phyloP scores from a whole-genome alignment of 176 grass and related monocot genomes.

The Secale cereale region DNA sequence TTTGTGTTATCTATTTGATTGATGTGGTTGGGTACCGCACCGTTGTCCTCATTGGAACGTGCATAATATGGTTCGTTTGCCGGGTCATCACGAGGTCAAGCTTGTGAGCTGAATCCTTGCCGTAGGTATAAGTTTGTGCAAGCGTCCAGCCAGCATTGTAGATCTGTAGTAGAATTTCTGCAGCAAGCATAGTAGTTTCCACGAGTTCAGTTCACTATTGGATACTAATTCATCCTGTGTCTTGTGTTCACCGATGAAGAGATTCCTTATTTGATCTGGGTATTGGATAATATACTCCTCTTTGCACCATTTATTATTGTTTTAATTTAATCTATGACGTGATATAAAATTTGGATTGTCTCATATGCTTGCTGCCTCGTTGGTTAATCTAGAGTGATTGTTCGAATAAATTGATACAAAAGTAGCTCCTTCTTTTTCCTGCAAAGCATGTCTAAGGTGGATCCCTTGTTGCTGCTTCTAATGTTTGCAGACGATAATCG shows the following conservation, averaged over 20 bases:
- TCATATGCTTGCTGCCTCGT: neutral
- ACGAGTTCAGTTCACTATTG: neutral
- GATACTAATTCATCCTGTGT: neutral
- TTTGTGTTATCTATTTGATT: neutral
- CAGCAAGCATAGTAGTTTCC: neutral
- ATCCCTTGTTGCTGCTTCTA: constrained; percentile 19
- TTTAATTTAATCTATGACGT: neutral
- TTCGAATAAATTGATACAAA: neutral
- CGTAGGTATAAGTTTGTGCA: neutral
- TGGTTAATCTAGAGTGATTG: neutral
- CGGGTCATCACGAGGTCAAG: neutral
- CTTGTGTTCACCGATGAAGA: neutral
- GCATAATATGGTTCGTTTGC: neutral
- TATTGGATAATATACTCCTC: neutral
- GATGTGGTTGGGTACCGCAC: neutral
- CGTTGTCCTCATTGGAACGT: neutral
- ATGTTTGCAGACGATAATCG: constrained; percentile 32
- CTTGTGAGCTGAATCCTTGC: neutral
- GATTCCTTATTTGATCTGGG: neutral
- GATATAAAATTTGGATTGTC: neutral
- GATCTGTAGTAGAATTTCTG: neutral
- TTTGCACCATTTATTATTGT: neutral
- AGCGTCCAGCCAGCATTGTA: neutral
- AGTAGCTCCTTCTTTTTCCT: neutral
- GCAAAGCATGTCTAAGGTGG: neutral